Evolutionary conservation across 2,329 filamentous ascomycete species (phyloP).

Genomic region (Aspergillus pseudonomiae): DNA sequence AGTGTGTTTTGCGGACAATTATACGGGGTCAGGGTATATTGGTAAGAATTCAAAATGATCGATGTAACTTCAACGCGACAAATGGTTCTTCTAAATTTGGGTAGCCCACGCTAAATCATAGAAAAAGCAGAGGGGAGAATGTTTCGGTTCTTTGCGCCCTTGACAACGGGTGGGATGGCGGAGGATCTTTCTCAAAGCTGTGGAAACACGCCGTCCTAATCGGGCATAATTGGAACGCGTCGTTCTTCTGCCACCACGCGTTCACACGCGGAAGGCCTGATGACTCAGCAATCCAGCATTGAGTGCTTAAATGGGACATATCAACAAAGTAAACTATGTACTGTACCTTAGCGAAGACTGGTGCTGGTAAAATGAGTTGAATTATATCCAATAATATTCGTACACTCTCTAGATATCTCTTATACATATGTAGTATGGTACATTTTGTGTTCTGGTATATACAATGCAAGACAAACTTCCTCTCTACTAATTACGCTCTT

Average conservation of each 20-base stretch:
- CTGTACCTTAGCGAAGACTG: background rate
- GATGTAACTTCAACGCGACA: slow-evolving; percentile 16
- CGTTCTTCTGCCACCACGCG: slow-evolving; percentile 4
- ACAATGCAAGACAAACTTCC: slow-evolving; percentile 1
- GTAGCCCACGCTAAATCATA: background rate
- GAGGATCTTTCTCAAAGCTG: slow-evolving; percentile 25
- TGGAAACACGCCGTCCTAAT: slow-evolving; percentile 32
- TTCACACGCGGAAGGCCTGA: slow-evolving; percentile 15
- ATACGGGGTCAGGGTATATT: slow-evolving; percentile 9
- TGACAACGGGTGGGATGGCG: slow-evolving; percentile 23
- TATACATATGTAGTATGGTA: slow-evolving; percentile 8
- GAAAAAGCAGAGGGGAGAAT: slow-evolving; percentile 2
- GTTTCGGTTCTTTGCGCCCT: slow-evolving; percentile 11
- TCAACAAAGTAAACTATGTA: background rate
- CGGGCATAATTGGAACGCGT: slow-evolving; percentile 40
- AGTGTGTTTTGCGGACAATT: slow-evolving; percentile 18
- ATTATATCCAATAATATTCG: slow-evolving; percentile 2
- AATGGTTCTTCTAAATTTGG: background rate
- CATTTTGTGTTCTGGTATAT: slow-evolving; percentile 10
- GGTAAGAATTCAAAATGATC: slow-evolving; percentile 8
- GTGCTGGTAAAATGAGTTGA: background rate
- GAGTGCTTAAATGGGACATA: background rate
- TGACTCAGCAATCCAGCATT: background rate
- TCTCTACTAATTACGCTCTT: background rate
- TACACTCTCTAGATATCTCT: slow-evolving; percentile 1